A percentile compares a stretch with the other conserved stretches of the same genome.
Conservation (phyloP, 495 filamentous ascomycete species). For the Aspergillus nidulans region DNA sequence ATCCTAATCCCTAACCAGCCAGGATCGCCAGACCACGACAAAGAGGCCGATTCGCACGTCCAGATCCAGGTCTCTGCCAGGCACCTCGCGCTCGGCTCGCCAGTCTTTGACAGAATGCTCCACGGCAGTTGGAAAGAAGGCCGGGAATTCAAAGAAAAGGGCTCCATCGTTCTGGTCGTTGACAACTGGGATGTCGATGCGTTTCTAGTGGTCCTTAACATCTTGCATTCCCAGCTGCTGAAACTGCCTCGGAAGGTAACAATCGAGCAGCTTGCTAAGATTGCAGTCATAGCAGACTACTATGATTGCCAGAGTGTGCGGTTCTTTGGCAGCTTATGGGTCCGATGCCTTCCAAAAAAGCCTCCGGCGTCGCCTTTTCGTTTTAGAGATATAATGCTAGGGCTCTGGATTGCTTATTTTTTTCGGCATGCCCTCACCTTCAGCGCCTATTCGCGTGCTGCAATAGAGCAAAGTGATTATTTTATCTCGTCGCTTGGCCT, state of each 20-base stretch:
- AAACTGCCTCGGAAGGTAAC: not conserved
- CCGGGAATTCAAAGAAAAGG: not conserved
- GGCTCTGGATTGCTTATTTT: not conserved
- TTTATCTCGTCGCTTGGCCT: not conserved
- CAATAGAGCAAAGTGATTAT: not conserved
- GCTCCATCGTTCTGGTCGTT: not conserved
- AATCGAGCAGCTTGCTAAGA: not conserved
- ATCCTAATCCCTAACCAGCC: no score
- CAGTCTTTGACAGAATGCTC: not conserved
- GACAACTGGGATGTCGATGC: not conserved
- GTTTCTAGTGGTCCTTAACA: not conserved
- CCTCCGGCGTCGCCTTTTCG: not conserved
- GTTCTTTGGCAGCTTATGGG: not conserved
- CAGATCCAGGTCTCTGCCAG: conserved; percentile 4
- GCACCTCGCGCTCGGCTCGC: not conserved
- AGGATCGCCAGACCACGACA: not conserved
- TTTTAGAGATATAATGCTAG: not conserved
- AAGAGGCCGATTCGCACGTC: not conserved
- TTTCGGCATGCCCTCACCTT: not conserved
- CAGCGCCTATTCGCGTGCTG: not conserved
- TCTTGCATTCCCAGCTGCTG: not conserved
- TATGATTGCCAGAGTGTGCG: not conserved
- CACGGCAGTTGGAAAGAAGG: not conserved
- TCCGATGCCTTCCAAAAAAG: not conserved
- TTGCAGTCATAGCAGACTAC: not conserved